These are phyloP conservation scores for Arthrobotrys megalospora DNA, from an alignment of 2,329 filamentous ascomycete species.

Conservation along the genomic window DNA sequence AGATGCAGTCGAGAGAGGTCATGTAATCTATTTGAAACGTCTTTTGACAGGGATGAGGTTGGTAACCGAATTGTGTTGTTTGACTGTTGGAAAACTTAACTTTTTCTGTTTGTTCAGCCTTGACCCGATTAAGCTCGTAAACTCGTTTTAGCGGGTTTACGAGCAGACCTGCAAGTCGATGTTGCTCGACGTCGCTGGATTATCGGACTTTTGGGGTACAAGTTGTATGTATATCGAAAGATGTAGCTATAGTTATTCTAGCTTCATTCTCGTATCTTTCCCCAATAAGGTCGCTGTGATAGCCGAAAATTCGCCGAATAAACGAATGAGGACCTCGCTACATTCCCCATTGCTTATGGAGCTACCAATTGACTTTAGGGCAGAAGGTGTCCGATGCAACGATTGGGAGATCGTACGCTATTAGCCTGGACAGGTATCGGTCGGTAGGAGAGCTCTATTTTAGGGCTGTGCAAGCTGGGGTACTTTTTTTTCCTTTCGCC, in stretches of 20 bases:
- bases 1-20: conserved; percentile 31
- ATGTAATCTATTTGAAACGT: conserved; percentile 59
- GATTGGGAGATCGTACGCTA: conserved; percentile 32
- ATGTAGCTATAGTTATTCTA: conserved; percentile 14
- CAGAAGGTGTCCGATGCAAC: conserved; percentile 22
- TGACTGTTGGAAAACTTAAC: conserved; percentile 40
- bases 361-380: background rate
- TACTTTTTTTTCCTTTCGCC: conserved; percentile 33
- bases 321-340: conserved; percentile 9
- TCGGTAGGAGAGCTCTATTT: conserved; percentile 61
- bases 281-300: conserved; percentile 36
- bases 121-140: background rate
- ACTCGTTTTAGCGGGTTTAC: conserved; percentile 1
- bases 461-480: conserved; percentile 42
- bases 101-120: conserved; percentile 10
- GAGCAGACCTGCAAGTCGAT: background rate
- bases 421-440: conserved; percentile 53
- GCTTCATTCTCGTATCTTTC: conserved; percentile 45
- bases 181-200: too few species aligned
- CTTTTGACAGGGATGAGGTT: conserved; percentile 43
- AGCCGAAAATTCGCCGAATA: conserved; percentile 35
- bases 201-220: background rate
- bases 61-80: conserved; percentile 57
- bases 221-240: background rate
- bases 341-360: background rate